Conservation (phyloP, 495 filamentous ascomycete genomes). For the Amphirosellinia nigrospora region DNA sequence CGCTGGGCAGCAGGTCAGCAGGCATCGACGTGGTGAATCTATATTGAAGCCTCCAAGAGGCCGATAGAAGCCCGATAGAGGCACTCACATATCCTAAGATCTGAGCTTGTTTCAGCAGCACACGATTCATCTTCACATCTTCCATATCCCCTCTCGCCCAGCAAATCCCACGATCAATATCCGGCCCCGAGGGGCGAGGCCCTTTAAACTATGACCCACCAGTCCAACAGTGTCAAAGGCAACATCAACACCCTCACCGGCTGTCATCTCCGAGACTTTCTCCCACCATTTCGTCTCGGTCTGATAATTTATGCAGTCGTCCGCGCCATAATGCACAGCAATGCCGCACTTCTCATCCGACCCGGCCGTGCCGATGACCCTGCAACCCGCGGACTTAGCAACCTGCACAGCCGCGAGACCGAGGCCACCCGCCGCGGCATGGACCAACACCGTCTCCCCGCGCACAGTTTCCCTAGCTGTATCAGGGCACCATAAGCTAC, state of each 20-base stretch:
- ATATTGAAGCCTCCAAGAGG: background rate
- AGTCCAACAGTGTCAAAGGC: background rate
- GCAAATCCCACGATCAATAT: background rate
- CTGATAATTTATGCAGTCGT: background rate
- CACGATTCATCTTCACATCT: background rate
- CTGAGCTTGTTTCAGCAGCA: background rate
- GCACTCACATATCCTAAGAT: background rate
- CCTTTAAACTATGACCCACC: background rate
- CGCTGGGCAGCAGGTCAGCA: background rate
- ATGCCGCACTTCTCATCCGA: background rate
- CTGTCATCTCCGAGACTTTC: background rate
- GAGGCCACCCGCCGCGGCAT: background rate
- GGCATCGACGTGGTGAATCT: background rate
- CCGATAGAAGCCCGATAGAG: too few relatives aligned
- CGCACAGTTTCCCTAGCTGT: background rate
- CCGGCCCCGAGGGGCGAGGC: background rate
- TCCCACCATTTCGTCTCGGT: background rate
- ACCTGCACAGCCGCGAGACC: background rate
- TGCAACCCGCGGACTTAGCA: background rate
- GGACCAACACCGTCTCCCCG: background rate
- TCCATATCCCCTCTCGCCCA: background rate
- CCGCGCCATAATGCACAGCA: background rate
- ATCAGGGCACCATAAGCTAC: background rate
- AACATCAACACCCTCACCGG: background rate
- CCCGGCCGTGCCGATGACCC: background rate